Percentiles rank a stretch among this genome's conserved stretches.
These are phyloP conservation scores for Penicillium sp. DNA, from an alignment of 2,329 filamentous ascomycete genomes.

Conservation along the genomic window DNA sequence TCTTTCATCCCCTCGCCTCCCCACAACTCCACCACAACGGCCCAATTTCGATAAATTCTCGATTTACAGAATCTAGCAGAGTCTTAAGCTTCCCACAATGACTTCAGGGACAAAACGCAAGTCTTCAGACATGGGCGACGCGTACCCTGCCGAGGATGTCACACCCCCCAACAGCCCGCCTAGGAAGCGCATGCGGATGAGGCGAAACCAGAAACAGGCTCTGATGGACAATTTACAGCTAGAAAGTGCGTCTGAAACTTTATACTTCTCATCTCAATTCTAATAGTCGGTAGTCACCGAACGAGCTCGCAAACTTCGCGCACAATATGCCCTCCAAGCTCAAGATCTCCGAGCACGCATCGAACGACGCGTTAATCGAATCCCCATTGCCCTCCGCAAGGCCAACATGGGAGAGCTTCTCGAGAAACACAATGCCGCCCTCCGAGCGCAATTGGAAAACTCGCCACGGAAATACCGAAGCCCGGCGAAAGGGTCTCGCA, in stretches of 20 bases:
- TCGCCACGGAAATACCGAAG: slow-evolving; percentile 39
- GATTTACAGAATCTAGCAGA: background rate
- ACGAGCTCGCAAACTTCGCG: slow-evolving; percentile 82
- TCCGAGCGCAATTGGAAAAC: slow-evolving; percentile 32
- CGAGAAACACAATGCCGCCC: slow-evolving; percentile 51
- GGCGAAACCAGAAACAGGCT: slow-evolving; percentile 77
- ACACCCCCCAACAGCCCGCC: slow-evolving; percentile 62
- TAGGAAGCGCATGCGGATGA: slow-evolving; percentile 68
- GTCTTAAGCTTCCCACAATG: slow-evolving; percentile 35
- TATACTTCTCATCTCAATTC: slow-evolving; percentile 17
- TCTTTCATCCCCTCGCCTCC: slow-evolving; percentile 21
- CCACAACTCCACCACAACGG: slow-evolving; percentile 21
- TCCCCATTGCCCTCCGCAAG: slow-evolving; percentile 78
- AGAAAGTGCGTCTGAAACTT: slow-evolving; percentile 66
- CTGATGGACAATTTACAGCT: slow-evolving; percentile 88
- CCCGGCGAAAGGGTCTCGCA: slow-evolving; percentile 36
- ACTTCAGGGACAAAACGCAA: slow-evolving; percentile 46
- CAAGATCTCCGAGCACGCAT: slow-evolving; percentile 84
- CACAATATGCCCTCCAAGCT: slow-evolving; percentile 87
- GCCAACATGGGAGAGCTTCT: slow-evolving; percentile 82
- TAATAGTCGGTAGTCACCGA: slow-evolving; percentile 70
- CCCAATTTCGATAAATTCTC: slow-evolving; percentile 16
- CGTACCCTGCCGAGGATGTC: slow-evolving; percentile 49
- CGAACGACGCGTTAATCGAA: slow-evolving; percentile 91
- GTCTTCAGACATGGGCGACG: slow-evolving; percentile 40